Base-by-base conservation (phyloP, 805 yeast genomes). In the Barnettozyma siamensis region DNA sequence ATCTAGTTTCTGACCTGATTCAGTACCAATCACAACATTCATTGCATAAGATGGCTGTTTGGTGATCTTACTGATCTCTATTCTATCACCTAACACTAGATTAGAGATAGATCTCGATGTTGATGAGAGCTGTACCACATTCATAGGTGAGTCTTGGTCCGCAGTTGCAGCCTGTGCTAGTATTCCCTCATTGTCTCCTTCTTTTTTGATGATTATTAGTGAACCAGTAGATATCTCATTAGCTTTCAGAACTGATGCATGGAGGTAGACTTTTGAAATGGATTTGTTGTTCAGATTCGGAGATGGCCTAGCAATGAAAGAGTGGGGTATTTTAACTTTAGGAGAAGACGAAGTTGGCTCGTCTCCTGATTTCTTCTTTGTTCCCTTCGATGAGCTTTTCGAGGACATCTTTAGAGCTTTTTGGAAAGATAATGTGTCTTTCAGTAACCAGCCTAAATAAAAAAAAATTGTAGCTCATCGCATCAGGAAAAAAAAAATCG, bases 11-110 rank as follows among this genome's bases (percentile, higher is more conserved):
- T 31, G 41, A 0, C 63, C 62, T 13, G 47, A 35, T 4, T 38
- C 41, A 1, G 56, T 46, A 3, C 69, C 69, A 6, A 75, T 50
- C 0, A 50, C 49, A 2, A 76, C 62, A 28, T 44, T 50, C 2
- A 59, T 48, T 0, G 75, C 75, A 42, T 62, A 66, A 3, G 58
- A 60, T 4, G 88, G 87, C 42, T 76, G 83, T 3, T 58, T 50
- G 5, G 60, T 38, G 18, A 66, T 64, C 49, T 72, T 80, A 11
- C 56, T 53, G 0, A 91, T 48, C 23, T 64, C 64, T 17, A 76
- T 47, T 34, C 80, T 56, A 41, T 76, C 81, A 33, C 83, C 83
- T 6, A 73, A 58, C 5, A 72, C 44, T 1, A 72, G 47, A 32
- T 67, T 72, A 11, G 69, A 64, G 2, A 70, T 61, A 7, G 62